Evolutionary conservation across 768 basidiomycete genomes (phyloP).

Genomic region (Calocera viscosa): DNA sequence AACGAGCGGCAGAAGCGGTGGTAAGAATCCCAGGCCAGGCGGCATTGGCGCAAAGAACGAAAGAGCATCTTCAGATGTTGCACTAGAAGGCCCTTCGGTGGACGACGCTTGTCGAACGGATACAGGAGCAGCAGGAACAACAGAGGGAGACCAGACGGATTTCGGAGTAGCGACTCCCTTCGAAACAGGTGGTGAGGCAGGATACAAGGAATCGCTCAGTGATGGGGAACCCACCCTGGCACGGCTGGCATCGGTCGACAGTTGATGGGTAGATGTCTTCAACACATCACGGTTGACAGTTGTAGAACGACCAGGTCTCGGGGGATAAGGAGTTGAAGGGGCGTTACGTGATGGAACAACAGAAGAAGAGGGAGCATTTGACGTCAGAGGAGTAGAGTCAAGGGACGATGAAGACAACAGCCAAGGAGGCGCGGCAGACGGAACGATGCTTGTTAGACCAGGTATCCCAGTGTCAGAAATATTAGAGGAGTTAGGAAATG

Average conservation of each 20-base stretch:
- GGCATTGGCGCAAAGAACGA: not conserved
- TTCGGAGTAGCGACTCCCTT: not conserved
- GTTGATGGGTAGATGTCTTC: not conserved
- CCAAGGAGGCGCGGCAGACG: not conserved
- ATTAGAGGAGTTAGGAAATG: not conserved
- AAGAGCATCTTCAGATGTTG: not conserved
- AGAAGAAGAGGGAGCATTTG: not conserved
- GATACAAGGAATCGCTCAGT: not conserved
- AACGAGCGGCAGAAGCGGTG: not conserved
- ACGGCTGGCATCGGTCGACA: not conserved
- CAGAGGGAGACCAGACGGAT: not conserved
- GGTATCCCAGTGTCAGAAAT: not conserved
- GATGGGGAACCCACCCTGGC: not conserved
- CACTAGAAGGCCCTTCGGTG: not conserved
- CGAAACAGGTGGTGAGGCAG: not conserved
- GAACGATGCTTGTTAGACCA: not conserved
- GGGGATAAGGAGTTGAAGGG: not conserved
- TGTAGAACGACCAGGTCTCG: not conserved
- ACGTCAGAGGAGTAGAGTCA: too few species aligned
- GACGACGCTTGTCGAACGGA: not conserved
- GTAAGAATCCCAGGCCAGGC: not conserved
- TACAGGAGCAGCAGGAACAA: not conserved
- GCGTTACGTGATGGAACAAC: not conserved
- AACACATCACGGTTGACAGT: not conserved
- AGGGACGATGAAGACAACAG: too few species aligned